Evolutionary conservation across 2,329 filamentous ascomycete species (phyloP).

Genomic region (Penicillium sp.): DNA sequence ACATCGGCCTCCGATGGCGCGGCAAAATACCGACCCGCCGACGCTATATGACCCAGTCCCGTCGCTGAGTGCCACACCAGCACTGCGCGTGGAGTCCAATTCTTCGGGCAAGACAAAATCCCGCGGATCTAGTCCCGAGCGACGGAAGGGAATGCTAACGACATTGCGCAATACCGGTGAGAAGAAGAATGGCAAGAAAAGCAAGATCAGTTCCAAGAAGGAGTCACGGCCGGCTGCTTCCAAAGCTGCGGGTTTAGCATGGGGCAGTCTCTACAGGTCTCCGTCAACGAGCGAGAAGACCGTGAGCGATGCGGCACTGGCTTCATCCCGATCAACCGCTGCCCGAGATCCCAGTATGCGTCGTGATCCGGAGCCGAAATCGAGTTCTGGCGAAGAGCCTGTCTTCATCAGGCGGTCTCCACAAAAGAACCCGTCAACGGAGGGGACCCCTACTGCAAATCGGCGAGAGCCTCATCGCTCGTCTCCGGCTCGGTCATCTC

Average conservation of each 20-base stretch:
- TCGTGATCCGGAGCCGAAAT: constrained; percentile 23
- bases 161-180: constrained; percentile 50
- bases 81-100: constrained; percentile 27
- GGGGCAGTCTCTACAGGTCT: constrained; percentile 42
- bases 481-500: constrained; percentile 13
- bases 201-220: constrained; percentile 35
- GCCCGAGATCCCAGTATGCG: constrained; percentile 26
- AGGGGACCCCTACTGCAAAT: constrained; percentile 19
- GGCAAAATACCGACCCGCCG: constrained; percentile 21
- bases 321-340: constrained; percentile 27
- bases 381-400: constrained; percentile 25
- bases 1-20: constrained; percentile 17
- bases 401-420: constrained; percentile 7
- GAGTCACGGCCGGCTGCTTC: constrained; percentile 54
- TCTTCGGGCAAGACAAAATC: constrained; percentile 43
- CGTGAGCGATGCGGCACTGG: constrained; percentile 27
- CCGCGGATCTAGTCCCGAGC: constrained; percentile 59
- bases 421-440: constrained; percentile 4
- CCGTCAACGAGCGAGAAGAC: constrained; percentile 25
- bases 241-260: constrained; percentile 61
- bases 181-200: constrained; percentile 44
- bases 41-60: constrained; percentile 12
- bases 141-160: constrained; percentile 54
- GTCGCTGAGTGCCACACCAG: constrained; percentile 15
- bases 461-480: constrained; percentile 22